Evolutionary conservation across 345 rosid genomes (phyloP).

Genomic region (Eucalyptus cladocalyx): DNA sequence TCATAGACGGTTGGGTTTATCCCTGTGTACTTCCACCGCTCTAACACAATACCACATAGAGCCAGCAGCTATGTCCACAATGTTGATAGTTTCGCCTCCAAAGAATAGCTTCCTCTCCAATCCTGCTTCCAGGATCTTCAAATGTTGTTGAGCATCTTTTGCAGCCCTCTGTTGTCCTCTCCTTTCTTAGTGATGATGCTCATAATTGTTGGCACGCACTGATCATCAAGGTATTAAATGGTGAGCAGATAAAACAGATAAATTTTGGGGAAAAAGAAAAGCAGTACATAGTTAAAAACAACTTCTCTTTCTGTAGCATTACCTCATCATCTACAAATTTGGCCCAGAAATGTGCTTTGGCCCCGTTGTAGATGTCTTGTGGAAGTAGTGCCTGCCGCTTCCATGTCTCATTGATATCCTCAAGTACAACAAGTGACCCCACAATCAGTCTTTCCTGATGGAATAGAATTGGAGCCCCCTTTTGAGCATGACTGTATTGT

Average conservation of each 20-base stretch:
- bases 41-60: conserved; percentile 8
- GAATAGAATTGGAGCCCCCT: conserved; percentile 11
- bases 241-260: not conserved
- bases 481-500: conserved; percentile 5
- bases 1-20: not conserved
- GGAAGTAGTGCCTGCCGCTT: conserved; percentile 1
- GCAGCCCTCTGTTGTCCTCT: not conserved
- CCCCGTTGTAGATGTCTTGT: not conserved
- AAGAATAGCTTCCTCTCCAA: conserved; percentile 4
- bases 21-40: conserved; percentile 2
- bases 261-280: no score
- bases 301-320: not conserved
- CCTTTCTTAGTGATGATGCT: not conserved
- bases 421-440: not conserved
- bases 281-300: not conserved
- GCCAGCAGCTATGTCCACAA: conserved; percentile 7
- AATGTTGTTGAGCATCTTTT: conserved; percentile 3
- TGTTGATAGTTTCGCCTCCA: conserved; percentile 9
- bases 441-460: conserved; percentile 9
- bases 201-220: conserved; percentile 1
- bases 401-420: conserved; percentile 14
- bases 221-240: not conserved
- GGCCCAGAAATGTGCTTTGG: conserved; percentile 14
- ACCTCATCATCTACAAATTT: conserved; percentile 15
- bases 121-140: conserved; percentile 4